phyloP scores from a whole-genome alignment of 257 asterid genomes.

The Nicotiana undulata region DNA sequence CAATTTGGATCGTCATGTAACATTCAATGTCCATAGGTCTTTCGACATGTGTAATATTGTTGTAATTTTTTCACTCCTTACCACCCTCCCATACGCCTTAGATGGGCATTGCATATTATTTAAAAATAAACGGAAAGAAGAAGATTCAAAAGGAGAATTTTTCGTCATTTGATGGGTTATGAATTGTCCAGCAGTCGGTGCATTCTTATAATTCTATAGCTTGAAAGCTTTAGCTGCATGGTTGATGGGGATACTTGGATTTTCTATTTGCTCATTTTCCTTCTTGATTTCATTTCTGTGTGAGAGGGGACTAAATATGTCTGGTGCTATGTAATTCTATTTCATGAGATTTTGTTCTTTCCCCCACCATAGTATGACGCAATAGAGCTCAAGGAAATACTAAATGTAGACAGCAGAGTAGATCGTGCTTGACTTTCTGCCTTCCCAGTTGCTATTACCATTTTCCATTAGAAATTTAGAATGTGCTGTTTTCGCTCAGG shows the following conservation, averaged over 20 bases:
- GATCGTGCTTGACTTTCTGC: neutral
- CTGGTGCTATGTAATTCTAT: no score
- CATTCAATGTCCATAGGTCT: conserved; percentile 1
- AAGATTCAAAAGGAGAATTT: neutral
- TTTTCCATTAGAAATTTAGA: neutral
- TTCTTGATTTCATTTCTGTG: neutral
- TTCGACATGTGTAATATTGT: neutral
- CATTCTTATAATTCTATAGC: neutral
- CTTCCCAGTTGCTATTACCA: neutral
- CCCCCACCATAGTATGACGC: no score
- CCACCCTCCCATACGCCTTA: neutral
- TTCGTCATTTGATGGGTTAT: neutral
- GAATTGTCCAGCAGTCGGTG: neutral
- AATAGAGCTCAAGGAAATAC: no score
- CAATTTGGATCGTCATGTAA: conserved; percentile 4
- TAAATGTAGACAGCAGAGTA: neutral
- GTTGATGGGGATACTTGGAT: neutral
- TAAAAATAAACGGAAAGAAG: neutral
- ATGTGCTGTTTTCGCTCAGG: neutral
- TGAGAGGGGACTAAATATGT: no score
- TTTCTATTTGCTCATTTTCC: neutral
- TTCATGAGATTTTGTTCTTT: no score
- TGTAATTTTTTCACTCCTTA: conserved; percentile 4
- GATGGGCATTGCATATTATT: neutral
- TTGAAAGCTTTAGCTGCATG: neutral